Percentiles rank a stretch among this genome's conserved stretches.
These are phyloP conservation scores for Rhodotorula taiwanensis DNA, from an alignment of 768 basidiomycete genomes.

Conservation along the genomic window DNA sequence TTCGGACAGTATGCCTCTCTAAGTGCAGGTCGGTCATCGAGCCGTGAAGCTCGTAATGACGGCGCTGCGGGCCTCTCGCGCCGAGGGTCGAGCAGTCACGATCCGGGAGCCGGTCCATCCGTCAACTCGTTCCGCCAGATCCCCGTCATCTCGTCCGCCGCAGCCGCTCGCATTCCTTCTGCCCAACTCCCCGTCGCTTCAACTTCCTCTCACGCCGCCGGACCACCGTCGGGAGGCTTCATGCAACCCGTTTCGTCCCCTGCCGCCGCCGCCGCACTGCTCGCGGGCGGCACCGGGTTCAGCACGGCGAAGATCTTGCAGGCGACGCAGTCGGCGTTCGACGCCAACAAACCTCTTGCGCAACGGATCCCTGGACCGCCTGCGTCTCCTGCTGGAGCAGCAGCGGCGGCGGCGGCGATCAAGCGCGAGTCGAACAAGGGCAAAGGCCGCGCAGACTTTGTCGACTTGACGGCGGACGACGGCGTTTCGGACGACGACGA, in stretches of 20 bases:
- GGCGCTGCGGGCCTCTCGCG: too few relatives aligned
- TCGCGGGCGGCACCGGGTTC: background rate
- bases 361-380: background rate
- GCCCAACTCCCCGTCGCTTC: background rate
- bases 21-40: too few relatives aligned
- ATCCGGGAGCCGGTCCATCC: background rate
- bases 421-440: constrained; percentile 12
- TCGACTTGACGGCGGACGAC: background rate
- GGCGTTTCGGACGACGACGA: constrained; percentile 21
- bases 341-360: background rate
- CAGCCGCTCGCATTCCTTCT: constrained; percentile 4
- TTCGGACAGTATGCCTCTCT: too few relatives aligned
- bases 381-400: background rate
- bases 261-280: background rate
- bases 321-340: background rate
- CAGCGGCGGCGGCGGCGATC: constrained; percentile 5
- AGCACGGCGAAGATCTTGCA: background rate
- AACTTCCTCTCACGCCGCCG: too few relatives aligned
- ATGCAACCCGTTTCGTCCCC: background rate
- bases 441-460: background rate
- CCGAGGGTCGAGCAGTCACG: background rate
- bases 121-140: constrained; percentile 2
- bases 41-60: too few relatives aligned
- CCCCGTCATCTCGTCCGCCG: constrained; percentile 27
- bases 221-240: background rate